Base-by-base conservation (phyloP, 345 rosid species). In the Murraya koenigii region DNA sequence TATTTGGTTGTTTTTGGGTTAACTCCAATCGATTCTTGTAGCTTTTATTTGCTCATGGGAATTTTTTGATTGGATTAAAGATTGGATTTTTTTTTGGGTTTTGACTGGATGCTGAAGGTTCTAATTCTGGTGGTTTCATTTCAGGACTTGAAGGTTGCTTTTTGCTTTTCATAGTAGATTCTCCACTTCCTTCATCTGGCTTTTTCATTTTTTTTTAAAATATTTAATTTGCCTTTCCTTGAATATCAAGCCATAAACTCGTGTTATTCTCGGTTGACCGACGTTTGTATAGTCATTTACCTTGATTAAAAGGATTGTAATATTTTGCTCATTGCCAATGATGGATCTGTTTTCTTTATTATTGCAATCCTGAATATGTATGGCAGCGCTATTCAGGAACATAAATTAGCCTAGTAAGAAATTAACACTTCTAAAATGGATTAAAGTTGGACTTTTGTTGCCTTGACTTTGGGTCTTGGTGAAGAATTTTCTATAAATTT, bases 101-200 rank as follows among this genome's bases (percentile, higher is more conserved):
- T 60, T 19, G 30, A 26, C 38, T 44, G 47, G 32, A 36, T 8
- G 52, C 44, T 22, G 76, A 59, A 65, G 33, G n/a, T 66, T n/a
- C 75, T 38, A 14, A 7, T 61, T 75, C 33, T 8, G 70, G 22
- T 33, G 28, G 52, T 80, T 70, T 60, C 62, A 44, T 77, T 63
- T 72, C 66, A 2, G 8, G 55, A 69, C 38, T 75, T 26, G 32
- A 33, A 39, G 15, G n/a, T 4, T 58, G 47, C 28, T 60, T 62
- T n/a, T 47, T 69, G 39, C 66, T 71, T 75, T 71, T 75, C 35
- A 33, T 35, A 13, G 22, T 58, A 64, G 82, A 75, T 65, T 72
- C 38, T 75, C 65, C 6, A 11, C 52, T 44, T 70, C 23, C 22
- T 69, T 17, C 17, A 25, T 17, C 10, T 69, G 13, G 58, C 10